Conservation (phyloP, 2,329 filamentous ascomycete species). For the Pseudocercospora musae region DNA sequence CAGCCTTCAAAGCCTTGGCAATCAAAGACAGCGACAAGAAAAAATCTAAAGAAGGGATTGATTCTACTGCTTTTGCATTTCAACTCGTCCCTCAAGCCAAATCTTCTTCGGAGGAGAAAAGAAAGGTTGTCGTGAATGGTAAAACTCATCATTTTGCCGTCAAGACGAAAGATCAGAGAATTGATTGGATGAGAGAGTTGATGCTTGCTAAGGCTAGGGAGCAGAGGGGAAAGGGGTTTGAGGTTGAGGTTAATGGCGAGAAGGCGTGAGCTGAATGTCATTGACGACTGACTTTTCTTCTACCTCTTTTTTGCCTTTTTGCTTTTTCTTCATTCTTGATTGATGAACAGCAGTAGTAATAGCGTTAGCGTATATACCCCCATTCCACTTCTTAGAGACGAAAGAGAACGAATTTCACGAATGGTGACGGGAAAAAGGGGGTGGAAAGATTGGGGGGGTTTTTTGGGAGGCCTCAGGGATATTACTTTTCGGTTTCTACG, state of each 20-base stretch:
- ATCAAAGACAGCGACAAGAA: slow-evolving; percentile 50
- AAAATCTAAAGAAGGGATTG: not conserved
- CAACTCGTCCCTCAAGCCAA: slow-evolving; percentile 71
- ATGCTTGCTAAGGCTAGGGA: slow-evolving; percentile 86
- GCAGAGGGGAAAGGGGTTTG: slow-evolving; percentile 79
- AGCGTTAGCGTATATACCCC: not conserved
- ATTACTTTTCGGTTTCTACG: not conserved
- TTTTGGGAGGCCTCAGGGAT: not conserved
- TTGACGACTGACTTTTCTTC: not conserved
- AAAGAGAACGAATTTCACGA: not conserved
- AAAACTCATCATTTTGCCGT: slow-evolving; percentile 96
- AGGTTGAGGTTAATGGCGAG: slow-evolving; percentile 72
- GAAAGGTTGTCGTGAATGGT: slow-evolving; percentile 1
- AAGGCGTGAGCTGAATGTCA: not conserved
- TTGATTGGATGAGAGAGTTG: slow-evolving; percentile 94
- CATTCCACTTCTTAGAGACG: not conserved
- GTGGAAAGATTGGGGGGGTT: not conserved
- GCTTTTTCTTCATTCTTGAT: not conserved
- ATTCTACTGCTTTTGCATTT: slow-evolving; percentile 66
- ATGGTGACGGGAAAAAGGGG: not conserved
- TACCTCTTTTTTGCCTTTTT: not conserved
- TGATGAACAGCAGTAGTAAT: not conserved
- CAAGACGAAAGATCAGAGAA: slow-evolving; percentile 78
- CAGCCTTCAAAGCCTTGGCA: slow-evolving; percentile 77
- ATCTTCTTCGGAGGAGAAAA: slow-evolving; percentile 28